A percentile compares a stretch with the other conserved stretches of the same genome.
Evolutionary conservation across 192 early-diverging fungal species (phyloP).

Genomic region (Backusella mclennaniae): DNA sequence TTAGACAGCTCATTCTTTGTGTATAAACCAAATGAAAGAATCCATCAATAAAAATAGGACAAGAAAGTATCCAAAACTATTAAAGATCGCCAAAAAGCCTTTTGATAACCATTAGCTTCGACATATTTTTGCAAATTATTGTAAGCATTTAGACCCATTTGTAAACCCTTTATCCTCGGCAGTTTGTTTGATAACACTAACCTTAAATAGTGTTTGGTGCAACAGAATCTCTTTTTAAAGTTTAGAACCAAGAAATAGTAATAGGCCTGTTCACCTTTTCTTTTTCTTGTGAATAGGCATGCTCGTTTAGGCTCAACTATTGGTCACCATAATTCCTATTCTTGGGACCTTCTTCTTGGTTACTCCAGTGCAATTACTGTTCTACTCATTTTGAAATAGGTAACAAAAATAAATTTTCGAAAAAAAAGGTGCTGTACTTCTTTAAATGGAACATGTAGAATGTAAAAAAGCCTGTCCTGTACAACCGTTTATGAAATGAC

Average conservation of each 20-base stretch:
- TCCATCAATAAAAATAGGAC: not conserved
- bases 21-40: not conserved
- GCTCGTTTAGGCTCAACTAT: not conserved
- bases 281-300: not conserved
- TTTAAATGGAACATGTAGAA: not conserved
- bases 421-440: not conserved
- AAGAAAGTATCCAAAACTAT: not conserved
- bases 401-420: not conserved
- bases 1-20: too few relatives aligned
- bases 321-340: not conserved
- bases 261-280: not conserved
- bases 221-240: not conserved
- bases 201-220: not conserved
- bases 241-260: not conserved
- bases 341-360: not conserved
- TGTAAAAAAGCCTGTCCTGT: not conserved
- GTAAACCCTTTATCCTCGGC: not conserved
- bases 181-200: not conserved
- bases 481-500: not conserved
- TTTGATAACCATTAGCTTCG: not conserved
- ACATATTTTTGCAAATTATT: not conserved
- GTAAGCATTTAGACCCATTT: constrained; percentile 1
- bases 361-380: not conserved
- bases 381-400: not conserved
- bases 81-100: not conserved